These are phyloP conservation scores for Symbiotaphrina buchneri DNA, from an alignment of 495 filamentous ascomycete species.

Conservation along the genomic window DNA sequence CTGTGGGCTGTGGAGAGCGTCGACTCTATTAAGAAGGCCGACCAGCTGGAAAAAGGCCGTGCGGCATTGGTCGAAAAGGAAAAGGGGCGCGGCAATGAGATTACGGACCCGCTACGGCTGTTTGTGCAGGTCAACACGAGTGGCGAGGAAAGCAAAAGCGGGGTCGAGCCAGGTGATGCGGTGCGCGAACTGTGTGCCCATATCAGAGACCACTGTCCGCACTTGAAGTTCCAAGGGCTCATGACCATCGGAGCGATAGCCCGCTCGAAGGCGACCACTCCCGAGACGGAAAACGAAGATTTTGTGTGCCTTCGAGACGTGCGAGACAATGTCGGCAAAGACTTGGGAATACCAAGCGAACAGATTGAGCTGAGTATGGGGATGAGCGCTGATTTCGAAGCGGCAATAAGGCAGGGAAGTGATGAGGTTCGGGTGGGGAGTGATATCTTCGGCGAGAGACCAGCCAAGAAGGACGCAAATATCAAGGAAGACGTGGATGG, in stretches of 20 bases:
- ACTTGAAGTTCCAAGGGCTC: conserved; percentile 52
- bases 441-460: conserved; percentile 73
- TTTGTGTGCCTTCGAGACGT: conserved; percentile 47
- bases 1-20: conserved; percentile 88
- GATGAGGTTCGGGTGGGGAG: conserved; percentile 89
- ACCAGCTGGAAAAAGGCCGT: conserved; percentile 56
- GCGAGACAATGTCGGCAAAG: conserved; percentile 34
- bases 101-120: conserved; percentile 30
- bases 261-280: conserved; percentile 40
- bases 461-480: conserved; percentile 47
- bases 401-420: conserved; percentile 63
- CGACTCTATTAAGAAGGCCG: conserved; percentile 69
- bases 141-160: conserved; percentile 66
- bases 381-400: conserved; percentile 93
- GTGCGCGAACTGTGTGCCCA: conserved; percentile 33
- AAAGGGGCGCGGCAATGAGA: conserved; percentile 5
- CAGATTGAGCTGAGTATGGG: conserved; percentile 47
- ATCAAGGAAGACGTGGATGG: conserved; percentile 14
- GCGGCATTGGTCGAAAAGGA: conserved; percentile 16
- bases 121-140: conserved; percentile 93
- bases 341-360: conserved; percentile 21
- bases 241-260: conserved; percentile 98
- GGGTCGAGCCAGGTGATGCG: conserved; percentile 35
- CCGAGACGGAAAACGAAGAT: conserved; percentile 77
- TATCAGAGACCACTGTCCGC: conserved; percentile 44